phyloP scores from a whole-genome alignment of 306 rosid species.

The Lathyrus sativus region DNA sequence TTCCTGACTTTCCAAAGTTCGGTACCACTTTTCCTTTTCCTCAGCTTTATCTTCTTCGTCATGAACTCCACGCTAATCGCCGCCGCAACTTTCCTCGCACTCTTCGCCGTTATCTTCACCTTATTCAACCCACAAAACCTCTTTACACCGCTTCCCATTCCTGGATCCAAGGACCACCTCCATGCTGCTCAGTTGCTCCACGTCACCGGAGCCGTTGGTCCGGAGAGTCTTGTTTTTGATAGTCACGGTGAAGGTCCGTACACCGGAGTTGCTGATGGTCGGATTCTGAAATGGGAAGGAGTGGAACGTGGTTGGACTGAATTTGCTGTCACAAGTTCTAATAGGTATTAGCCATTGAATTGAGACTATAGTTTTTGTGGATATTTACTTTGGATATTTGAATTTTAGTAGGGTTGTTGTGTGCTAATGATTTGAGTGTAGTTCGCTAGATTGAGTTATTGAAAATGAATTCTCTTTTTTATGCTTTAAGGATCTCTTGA shows the following conservation, averaged over 20 bases:
- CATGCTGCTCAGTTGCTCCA: slow-evolving; percentile 48
- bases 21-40: neutral
- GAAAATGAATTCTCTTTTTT: neutral
- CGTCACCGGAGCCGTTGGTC: slow-evolving; percentile 68
- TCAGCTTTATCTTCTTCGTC: neutral
- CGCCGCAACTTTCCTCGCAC: slow-evolving; percentile 47
- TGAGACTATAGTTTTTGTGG: neutral
- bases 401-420: slow-evolving; percentile 12
- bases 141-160: slow-evolving; percentile 44
- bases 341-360: slow-evolving; percentile 45
- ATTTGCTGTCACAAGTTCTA: slow-evolving; percentile 71
- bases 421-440: neutral
- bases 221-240: slow-evolving; percentile 88
- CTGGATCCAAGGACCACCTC: slow-evolving; percentile 56
- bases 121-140: slow-evolving; percentile 29
- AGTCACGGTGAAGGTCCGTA: slow-evolving; percentile 72
- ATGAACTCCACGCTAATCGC: slow-evolving; percentile 45
- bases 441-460: slow-evolving; percentile 1
- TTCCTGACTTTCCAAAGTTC: neutral
- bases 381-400: neutral
- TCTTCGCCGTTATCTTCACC: slow-evolving; percentile 37
- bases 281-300: slow-evolving; percentile 78
- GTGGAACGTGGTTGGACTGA: slow-evolving; percentile 66
- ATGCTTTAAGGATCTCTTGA: too few species aligned
- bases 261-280: slow-evolving; percentile 90